Evolutionary conservation across 2,329 filamentous ascomycete genomes (phyloP).

Genomic region (Pseudogymnoascus sp.): DNA sequence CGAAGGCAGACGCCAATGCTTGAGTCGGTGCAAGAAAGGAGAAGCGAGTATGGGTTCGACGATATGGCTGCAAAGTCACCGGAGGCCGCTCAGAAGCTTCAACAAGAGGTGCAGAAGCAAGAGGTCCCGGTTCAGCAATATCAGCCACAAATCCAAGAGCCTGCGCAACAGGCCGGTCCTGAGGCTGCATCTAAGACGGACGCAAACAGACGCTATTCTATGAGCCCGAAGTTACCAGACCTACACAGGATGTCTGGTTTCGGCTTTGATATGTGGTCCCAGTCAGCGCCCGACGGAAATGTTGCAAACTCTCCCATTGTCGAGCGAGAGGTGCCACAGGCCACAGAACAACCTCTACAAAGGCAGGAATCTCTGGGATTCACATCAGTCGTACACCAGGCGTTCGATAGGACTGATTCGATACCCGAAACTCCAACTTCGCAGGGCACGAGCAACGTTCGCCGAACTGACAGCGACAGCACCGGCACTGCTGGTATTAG

Average conservation of each 20-base stretch:
- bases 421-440: conserved; percentile 45
- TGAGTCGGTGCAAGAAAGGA: conserved; percentile 49
- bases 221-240: conserved; percentile 51
- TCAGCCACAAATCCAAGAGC: background rate
- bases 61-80: conserved; percentile 25
- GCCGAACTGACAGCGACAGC: conserved; percentile 53
- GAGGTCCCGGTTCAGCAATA: background rate
- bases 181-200: conserved; percentile 16
- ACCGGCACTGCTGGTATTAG: conserved; percentile 44
- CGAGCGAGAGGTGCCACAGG: background rate
- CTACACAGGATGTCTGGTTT: conserved; percentile 53
- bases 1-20: conserved; percentile 36
- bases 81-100: conserved; percentile 10
- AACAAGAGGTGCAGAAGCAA: conserved; percentile 18
- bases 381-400: conserved; percentile 53
- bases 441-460: conserved; percentile 39
- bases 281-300: conserved; percentile 13
- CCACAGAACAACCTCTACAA: conserved; percentile 30
- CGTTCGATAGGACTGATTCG: conserved; percentile 48
- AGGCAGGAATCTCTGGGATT: conserved; percentile 49
- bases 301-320: conserved; percentile 6
- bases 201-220: conserved; percentile 30
- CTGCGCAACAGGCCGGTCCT: conserved; percentile 11
- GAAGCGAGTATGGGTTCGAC: conserved; percentile 51
- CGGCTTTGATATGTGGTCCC: conserved; percentile 48